Evolutionary conservation across 768 basidiomycete species (phyloP), one percentile per base, ranked within the genome.

Genomic region (Gyrodon lividus): DNA sequence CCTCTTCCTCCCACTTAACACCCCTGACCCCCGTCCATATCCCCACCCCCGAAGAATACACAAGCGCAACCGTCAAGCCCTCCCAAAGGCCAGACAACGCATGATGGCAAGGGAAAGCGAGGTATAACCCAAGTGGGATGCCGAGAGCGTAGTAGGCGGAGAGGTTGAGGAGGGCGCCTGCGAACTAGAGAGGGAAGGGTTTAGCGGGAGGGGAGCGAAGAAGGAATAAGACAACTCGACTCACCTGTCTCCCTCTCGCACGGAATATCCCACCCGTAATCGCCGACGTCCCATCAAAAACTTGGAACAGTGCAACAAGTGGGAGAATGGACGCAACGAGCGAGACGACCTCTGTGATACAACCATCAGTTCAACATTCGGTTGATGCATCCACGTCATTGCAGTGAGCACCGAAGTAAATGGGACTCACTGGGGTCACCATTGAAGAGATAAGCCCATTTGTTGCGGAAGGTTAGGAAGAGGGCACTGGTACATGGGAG

Each of bases 81-180:
- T 87, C 75, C 94, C 93, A 97, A 14, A 97, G 77, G 0, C 94
- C 94, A 17, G 75, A 72, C 12, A 97, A 73, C 0, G 74, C 82
- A 66, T 80, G 75, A 33, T 73, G 66, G 10, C 63, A 65, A 45
- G 72, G 72, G 73, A 94, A 92, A 2, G 88, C 77, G 4, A 95
- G 82, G 69, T 79, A 89, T 45, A 92, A 70, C 13, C 90, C 94
- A 40, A 91, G 73, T 0, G 93, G 93, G 44, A 96, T 86, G 24
- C 90, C 90, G 54, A 94, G 70, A 50, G 86, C 68, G 59, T 96
- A 94, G 69, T 94, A 94, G 3, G 87, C 84, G 43, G 81, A 81
- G 62, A 54, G 46, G 42, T 55, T 56, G 37, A 93, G 74, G 10
- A 94, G 45, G 0, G 92, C 92, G 4, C 91, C 90, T 0, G 79